Conservation (phyloP, 768 basidiomycete genomes). For the Amanita rimosa region DNA sequence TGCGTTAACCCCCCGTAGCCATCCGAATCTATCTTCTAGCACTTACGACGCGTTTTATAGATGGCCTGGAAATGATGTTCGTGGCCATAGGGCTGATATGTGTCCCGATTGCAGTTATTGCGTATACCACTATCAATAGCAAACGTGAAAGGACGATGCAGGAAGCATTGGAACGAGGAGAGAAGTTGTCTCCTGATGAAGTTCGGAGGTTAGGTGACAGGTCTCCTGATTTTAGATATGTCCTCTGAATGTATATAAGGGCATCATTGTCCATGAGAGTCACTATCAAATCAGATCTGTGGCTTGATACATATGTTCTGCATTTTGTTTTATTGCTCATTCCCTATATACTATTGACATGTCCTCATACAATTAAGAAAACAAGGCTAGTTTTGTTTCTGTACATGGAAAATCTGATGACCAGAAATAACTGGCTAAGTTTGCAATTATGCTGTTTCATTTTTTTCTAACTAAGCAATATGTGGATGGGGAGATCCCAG, state of each 20-base stretch:
- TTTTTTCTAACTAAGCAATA: no score
- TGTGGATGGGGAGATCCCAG: no score
- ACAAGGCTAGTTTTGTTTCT: no score
- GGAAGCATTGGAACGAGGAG: conserved; percentile 19
- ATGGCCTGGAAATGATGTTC: conserved; percentile 1
- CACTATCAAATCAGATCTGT: no score
- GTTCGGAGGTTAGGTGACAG: conserved; percentile 41
- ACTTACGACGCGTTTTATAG: conserved; percentile 14
- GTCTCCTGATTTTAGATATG: conserved; percentile 55
- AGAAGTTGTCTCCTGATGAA: conserved; percentile 23
- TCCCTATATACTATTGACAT: no score
- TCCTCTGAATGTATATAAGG: conserved; percentile 11
- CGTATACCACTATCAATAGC: conserved; percentile 46
- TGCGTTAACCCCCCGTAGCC: conserved; percentile 27
- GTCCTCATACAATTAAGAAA: no score
- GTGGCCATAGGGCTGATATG: conserved; percentile 44
- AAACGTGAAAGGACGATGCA: conserved; percentile 30
- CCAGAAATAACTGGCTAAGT: no score
- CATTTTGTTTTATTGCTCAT: no score
- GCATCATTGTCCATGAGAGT: no score
- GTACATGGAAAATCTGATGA: no score
- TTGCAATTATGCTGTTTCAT: no score
- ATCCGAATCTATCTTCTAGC: conserved; percentile 53
- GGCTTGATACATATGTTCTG: no score
- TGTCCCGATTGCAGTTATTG: conserved; percentile 34